phyloP scores from a whole-genome alignment of 2,329 filamentous ascomycete genomes.

The Penicillium sp. region DNA sequence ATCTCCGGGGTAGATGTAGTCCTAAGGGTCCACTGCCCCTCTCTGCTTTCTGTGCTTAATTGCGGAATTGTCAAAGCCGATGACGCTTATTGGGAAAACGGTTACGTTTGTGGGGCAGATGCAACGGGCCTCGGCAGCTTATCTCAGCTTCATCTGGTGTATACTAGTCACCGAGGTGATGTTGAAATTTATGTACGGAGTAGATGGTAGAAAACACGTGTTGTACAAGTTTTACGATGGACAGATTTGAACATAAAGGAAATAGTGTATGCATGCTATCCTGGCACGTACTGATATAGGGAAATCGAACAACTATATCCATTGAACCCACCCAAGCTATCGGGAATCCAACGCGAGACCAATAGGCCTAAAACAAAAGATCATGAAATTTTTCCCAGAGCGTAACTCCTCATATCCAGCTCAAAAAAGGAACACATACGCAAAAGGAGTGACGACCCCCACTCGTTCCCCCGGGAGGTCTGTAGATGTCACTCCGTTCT shows the following conservation, averaged over 20 bases:
- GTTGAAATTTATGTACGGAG: neutral
- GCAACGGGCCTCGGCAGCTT: constrained; percentile 21
- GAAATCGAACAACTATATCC: constrained; percentile 41
- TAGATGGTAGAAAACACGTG: neutral
- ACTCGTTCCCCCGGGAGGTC: neutral
- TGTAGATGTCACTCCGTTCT: constrained; percentile 12
- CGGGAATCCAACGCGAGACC: constrained; percentile 29
- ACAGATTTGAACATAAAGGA: constrained; percentile 16
- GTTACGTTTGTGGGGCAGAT: neutral
- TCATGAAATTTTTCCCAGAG: constrained; percentile 36
- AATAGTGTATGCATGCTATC: constrained; percentile 40
- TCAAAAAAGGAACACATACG: constrained; percentile 24
- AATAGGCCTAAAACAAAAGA: constrained; percentile 32
- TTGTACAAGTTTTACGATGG: neutral
- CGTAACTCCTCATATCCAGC: constrained; percentile 35
- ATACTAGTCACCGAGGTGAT: neutral
- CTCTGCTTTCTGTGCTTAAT: neutral
- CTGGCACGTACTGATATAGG: constrained; percentile 37
- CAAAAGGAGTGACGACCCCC: constrained; percentile 1
- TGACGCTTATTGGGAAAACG: neutral
- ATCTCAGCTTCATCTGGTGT: constrained; percentile 14
- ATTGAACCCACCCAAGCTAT: constrained; percentile 38
- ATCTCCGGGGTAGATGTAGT: neutral
- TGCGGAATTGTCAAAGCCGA: constrained; percentile 5
- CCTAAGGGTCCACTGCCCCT: neutral